Evolutionary conservation across 257 asterid species (phyloP).

Genomic region (Echium plantagineum): DNA sequence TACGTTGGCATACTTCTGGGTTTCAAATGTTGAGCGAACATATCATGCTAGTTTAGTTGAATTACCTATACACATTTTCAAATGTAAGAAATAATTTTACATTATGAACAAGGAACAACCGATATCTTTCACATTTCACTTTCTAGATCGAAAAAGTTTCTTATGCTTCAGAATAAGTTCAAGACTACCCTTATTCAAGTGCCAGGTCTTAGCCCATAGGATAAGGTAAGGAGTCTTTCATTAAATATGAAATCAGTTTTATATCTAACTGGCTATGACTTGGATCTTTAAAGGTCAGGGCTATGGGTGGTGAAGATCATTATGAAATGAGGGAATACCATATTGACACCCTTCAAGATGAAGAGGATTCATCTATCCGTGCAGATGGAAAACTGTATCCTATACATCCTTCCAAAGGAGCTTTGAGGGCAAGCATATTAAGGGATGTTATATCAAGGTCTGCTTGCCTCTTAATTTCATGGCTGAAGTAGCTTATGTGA

Average conservation of each 20-base stretch:
- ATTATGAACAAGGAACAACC: too few species aligned
- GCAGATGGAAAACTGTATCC: slow-evolving; percentile 86
- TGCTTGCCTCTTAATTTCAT: slow-evolving; percentile 7
- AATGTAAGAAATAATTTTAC: too few species aligned
- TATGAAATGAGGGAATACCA: slow-evolving; percentile 85
- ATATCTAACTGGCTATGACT: not conserved
- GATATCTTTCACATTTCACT: too few species aligned
- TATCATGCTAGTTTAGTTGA: too few species aligned
- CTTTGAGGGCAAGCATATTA: slow-evolving; percentile 58
- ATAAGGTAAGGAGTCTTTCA: too few species aligned
- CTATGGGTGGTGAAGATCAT: slow-evolving; percentile 53
- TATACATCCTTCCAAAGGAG: slow-evolving; percentile 88
- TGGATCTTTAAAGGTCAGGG: slow-evolving; percentile 44
- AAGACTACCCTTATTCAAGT: too few species aligned
- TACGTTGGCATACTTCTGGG: too few species aligned
- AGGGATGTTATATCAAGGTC: slow-evolving; percentile 78
- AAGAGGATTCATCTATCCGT: slow-evolving; percentile 44
- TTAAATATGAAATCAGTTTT: not conserved
- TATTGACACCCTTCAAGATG: slow-evolving; percentile 57
- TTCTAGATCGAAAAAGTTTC: too few species aligned
- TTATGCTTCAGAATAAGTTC: too few species aligned
- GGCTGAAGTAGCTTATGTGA: not conserved
- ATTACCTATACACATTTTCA: too few species aligned
- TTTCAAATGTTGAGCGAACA: too few species aligned
- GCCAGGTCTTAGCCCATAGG: too few species aligned